Conservation (phyloP, 768 basidiomycete genomes). For the Boletellus emodensis region DNA sequence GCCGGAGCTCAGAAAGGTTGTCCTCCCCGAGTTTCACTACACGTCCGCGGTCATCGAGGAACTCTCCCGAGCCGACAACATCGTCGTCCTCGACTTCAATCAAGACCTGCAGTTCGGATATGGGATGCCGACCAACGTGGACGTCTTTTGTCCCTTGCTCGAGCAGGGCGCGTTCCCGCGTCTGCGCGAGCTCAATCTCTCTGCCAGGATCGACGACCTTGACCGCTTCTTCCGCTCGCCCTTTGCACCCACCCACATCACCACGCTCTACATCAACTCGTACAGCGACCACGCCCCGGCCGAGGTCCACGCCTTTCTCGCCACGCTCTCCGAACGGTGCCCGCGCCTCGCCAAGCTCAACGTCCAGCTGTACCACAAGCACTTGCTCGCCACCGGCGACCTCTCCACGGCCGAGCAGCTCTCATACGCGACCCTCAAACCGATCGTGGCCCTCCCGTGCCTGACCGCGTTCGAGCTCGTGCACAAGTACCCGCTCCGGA, state of each 20-base stretch:
- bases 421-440: slow-evolving; percentile 34
- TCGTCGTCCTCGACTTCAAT: slow-evolving; percentile 51
- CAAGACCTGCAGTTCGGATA: slow-evolving; percentile 45
- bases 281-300: slow-evolving; percentile 41
- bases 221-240: slow-evolving; percentile 40
- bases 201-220: slow-evolving; percentile 42
- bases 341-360: slow-evolving; percentile 44
- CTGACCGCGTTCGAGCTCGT: slow-evolving; percentile 33
- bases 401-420: slow-evolving; percentile 26
- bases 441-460: slow-evolving; percentile 31
- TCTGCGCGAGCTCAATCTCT: slow-evolving; percentile 50
- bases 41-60: slow-evolving; percentile 45
- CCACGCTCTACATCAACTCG: slow-evolving; percentile 50
- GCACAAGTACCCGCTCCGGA: slow-evolving; percentile 28
- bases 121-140: slow-evolving; percentile 43
- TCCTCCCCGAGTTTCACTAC: slow-evolving; percentile 49
- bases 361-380: slow-evolving; percentile 31
- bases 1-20: slow-evolving; percentile 43
- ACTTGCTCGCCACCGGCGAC: slow-evolving; percentile 14
- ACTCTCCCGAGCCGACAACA: slow-evolving; percentile 41
- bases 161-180: slow-evolving; percentile 49
- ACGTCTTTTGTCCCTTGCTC: slow-evolving; percentile 41
- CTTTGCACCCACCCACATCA: slow-evolving; percentile 48
- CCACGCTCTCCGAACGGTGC: slow-evolving; percentile 44
- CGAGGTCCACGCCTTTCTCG: slow-evolving; percentile 41